Evolutionary conservation across 805 yeast genomes (phyloP).

Genomic region (Starmerella sp.): DNA sequence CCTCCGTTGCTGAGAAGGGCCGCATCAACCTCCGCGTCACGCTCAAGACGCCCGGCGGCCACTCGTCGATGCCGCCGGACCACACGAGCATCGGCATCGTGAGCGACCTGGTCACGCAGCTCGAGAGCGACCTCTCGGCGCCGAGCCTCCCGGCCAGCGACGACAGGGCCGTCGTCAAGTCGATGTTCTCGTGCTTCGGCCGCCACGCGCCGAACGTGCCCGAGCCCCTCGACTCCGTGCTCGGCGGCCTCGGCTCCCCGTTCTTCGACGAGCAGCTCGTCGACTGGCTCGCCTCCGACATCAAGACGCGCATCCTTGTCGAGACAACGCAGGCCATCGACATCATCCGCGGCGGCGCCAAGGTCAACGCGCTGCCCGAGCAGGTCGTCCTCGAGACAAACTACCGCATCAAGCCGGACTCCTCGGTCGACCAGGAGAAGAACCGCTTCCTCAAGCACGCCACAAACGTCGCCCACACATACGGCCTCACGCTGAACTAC

Average conservation of each 20-base stretch:
- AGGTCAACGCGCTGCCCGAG: slow-evolving; percentile 69
- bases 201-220: slow-evolving; percentile 31
- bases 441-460: slow-evolving; percentile 33
- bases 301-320: slow-evolving; percentile 33
- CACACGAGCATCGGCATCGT: slow-evolving; percentile 72
- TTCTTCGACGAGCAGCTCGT: slow-evolving; percentile 11
- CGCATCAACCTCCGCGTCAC: slow-evolving; percentile 40
- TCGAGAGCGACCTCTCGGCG: slow-evolving; percentile 39
- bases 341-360: slow-evolving; percentile 58
- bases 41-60: slow-evolving; percentile 63
- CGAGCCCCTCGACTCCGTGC: slow-evolving; percentile 1
- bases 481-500: slow-evolving; percentile 34
- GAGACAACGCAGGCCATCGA: slow-evolving; percentile 61
- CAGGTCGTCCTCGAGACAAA: slow-evolving; percentile 43
- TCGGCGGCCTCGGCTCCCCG: slow-evolving; percentile 10
- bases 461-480: slow-evolving; percentile 34
- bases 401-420: slow-evolving; percentile 53
- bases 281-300: slow-evolving; percentile 14
- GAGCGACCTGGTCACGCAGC: slow-evolving; percentile 42
- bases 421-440: slow-evolving; percentile 35
- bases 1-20: slow-evolving; percentile 57
- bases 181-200: slow-evolving; percentile 52
- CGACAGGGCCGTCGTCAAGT: slow-evolving; percentile 46
- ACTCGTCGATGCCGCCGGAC: slow-evolving; percentile 67
- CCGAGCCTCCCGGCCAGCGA: slow-evolving; percentile 28